These are phyloP conservation scores for Zygotorulaspora florentina DNA, from an alignment of 805 yeast genomes.

Conservation along the genomic window DNA sequence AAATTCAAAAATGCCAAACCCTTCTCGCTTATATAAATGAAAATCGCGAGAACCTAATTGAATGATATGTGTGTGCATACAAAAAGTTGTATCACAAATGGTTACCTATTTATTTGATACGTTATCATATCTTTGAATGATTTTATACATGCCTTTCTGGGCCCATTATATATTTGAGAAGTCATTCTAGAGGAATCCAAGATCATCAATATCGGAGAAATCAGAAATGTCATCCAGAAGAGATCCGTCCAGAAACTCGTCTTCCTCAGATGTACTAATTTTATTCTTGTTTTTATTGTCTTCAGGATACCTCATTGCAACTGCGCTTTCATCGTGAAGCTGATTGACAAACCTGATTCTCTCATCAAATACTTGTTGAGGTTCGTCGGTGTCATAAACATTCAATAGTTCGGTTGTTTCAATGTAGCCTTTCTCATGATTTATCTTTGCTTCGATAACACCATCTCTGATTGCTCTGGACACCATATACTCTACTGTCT, in stretches of 20 bases:
- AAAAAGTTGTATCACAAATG: too few species aligned
- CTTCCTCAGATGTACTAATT: constrained; percentile 18
- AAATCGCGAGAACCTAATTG: too few species aligned
- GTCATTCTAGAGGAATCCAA: constrained; percentile 24
- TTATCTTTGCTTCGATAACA: constrained; percentile 90
- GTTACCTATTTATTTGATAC: background rate
- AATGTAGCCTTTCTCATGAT: constrained; percentile 88
- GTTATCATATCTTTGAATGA: background rate
- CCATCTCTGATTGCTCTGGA: constrained; percentile 97
- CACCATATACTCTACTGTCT: constrained; percentile 93
- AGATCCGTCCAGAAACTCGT: constrained; percentile 20
- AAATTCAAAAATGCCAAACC: too few species aligned
- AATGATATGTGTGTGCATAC: too few species aligned
- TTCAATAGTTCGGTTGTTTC: constrained; percentile 83
- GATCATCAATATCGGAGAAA: constrained; percentile 34
- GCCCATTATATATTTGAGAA: background rate
- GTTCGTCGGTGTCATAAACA: constrained; percentile 80
- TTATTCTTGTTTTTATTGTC: constrained; percentile 26
- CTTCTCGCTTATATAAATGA: too few species aligned
- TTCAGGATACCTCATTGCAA: constrained; percentile 88
- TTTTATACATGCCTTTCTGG: background rate
- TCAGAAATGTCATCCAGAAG: constrained; percentile 33
- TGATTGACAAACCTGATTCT: constrained; percentile 90
- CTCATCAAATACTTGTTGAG: constrained; percentile 84
- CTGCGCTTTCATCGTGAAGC: constrained; percentile 85